These are phyloP conservation scores for Backusella australiensis DNA, from an alignment of 192 early-diverging fungal species.

Conservation along the genomic window DNA sequence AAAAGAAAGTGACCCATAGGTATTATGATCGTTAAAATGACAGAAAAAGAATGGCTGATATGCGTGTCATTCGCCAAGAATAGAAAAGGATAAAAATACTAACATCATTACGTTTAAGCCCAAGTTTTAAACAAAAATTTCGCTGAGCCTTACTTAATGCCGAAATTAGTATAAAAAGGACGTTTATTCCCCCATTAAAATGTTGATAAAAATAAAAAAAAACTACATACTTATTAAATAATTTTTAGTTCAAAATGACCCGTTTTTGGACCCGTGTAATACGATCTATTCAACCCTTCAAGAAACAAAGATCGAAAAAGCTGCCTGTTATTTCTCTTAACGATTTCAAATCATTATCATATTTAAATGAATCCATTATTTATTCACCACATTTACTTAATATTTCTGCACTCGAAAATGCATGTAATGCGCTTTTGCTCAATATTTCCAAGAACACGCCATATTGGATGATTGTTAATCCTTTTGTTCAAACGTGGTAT, in stretches of 20 bases:
- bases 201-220: neutral
- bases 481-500: constrained; percentile 8
- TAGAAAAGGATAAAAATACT: neutral
- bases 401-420: neutral
- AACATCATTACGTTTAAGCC: neutral
- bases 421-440: neutral
- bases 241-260: neutral
- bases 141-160: neutral
- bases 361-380: constrained; percentile 10
- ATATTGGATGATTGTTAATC: constrained; percentile 9
- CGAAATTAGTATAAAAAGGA: neutral
- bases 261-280: neutral
- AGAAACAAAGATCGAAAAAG: neutral
- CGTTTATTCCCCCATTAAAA: neutral
- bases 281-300: neutral
- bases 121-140: neutral
- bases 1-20: neutral
- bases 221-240: neutral
- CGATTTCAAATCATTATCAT: neutral
- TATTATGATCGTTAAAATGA: neutral
- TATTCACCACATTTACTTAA: constrained; percentile 2
- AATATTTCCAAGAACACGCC: neutral
- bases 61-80: neutral
- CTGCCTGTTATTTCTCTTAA: neutral
- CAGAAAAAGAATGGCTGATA: neutral